A percentile compares a stretch with the other conserved stretches of the same genome.
Evolutionary conservation across 495 filamentous ascomycete genomes (phyloP).

Genomic region (Aspergillus cristatus): DNA sequence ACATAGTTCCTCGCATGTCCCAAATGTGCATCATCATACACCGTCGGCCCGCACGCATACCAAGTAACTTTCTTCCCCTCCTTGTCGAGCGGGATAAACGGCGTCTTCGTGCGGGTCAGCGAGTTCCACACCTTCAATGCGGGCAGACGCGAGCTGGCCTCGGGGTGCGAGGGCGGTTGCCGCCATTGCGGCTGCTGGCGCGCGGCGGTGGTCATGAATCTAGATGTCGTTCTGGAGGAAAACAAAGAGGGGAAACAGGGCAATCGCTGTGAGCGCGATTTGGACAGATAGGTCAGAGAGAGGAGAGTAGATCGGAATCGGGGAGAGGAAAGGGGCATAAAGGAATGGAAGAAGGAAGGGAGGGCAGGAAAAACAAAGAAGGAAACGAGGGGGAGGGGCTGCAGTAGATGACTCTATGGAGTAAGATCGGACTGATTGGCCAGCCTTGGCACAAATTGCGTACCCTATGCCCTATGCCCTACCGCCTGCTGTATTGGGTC

Average conservation of each 20-base stretch:
- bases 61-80: conserved; percentile 62
- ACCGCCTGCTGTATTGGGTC: too few species aligned
- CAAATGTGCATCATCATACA: conserved; percentile 84
- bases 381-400: conserved; percentile 15
- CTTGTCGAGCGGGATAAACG: conserved; percentile 66
- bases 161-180: conserved; percentile 25
- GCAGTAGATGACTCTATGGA: not conserved
- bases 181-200: conserved; percentile 44
- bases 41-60: conserved; percentile 90
- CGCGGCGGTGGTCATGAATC: conserved; percentile 7
- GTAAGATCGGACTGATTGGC: conserved; percentile 9
- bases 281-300: conserved; percentile 7
- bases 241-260: not conserved
- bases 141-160: conserved; percentile 25
- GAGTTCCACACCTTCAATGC: conserved; percentile 58
- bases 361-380: conserved; percentile 4
- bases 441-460: too few species aligned
- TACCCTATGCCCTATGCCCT: conserved; percentile 29
- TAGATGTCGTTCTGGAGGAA: not conserved
- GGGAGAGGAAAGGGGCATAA: conserved; percentile 21
- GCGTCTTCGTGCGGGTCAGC: conserved; percentile 59
- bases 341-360: conserved; percentile 11
- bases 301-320: conserved; percentile 13
- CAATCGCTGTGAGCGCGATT: conserved; percentile 10
- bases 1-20: conserved; percentile 95